Conservation (phyloP, 2,329 filamentous ascomycete genomes). For the Sclerotinia sclerotiorum region DNA sequence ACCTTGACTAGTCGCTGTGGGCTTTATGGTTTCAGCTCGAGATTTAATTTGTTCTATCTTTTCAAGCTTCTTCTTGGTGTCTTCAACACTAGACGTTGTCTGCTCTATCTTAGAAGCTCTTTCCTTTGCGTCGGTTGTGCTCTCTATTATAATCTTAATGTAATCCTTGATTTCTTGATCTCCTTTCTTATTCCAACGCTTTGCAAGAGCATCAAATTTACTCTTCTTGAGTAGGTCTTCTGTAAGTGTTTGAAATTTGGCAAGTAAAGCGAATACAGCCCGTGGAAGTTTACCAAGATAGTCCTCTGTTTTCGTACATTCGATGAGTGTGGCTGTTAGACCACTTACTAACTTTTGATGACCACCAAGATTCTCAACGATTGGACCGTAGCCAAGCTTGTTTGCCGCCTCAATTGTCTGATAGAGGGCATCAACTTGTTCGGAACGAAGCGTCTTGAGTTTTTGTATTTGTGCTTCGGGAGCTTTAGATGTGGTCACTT, state of each 20-base stretch:
- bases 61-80: slow-evolving; percentile 34
- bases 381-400: slow-evolving; percentile 54
- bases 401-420: slow-evolving; percentile 55
- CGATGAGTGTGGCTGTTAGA: slow-evolving; percentile 54
- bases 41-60: slow-evolving; percentile 34
- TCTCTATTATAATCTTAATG: slow-evolving; percentile 56
- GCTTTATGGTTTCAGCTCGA: slow-evolving; percentile 29
- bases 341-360: slow-evolving; percentile 57
- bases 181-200: slow-evolving; percentile 61
- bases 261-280: slow-evolving; percentile 59
- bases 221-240: slow-evolving; percentile 60
- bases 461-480: slow-evolving; percentile 39
- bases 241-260: slow-evolving; percentile 58
- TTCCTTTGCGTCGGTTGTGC: slow-evolving; percentile 38
- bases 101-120: slow-evolving; percentile 47
- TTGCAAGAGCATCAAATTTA: slow-evolving; percentile 65
- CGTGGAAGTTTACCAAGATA: slow-evolving; percentile 56
- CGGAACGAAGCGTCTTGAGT: slow-evolving; percentile 46
- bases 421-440: slow-evolving; percentile 51
- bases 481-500: slow-evolving; percentile 28
- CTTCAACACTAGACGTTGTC: slow-evolving; percentile 37
- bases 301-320: slow-evolving; percentile 54
- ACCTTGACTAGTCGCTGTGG: slow-evolving; percentile 25
- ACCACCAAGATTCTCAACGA: slow-evolving; percentile 58
- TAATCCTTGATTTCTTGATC: slow-evolving; percentile 63